These are phyloP conservation scores for Aspergillus japonicus DNA, from an alignment of 2,329 filamentous ascomycete genomes.

Conservation along the genomic window DNA sequence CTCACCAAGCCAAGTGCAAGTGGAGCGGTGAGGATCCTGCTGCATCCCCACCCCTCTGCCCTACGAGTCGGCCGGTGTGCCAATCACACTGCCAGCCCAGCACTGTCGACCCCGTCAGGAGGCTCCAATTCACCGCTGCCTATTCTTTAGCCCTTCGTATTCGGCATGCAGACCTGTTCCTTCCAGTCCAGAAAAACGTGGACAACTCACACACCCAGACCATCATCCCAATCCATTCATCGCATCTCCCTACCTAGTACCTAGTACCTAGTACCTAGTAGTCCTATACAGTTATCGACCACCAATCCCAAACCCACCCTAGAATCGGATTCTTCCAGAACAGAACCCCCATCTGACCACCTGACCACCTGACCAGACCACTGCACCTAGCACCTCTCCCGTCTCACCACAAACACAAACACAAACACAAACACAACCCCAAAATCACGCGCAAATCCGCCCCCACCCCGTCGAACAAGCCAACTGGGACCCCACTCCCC, in stretches of 20 bases:
- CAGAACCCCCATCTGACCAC: too few species aligned
- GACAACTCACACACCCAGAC: not conserved
- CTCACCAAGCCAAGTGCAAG: not conserved
- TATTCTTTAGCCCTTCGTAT: constrained; percentile 7
- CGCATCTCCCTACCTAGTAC: too few species aligned
- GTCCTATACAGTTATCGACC: too few species aligned
- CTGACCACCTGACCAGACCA: too few species aligned
- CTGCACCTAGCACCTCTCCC: too few species aligned
- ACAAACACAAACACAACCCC: too few species aligned
- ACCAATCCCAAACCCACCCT: too few species aligned
- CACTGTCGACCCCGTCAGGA: not conserved
- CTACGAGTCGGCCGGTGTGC: constrained; percentile 6
- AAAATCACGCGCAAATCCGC: not conserved
- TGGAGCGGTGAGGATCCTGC: constrained; percentile 15
- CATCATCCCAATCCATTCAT: too few species aligned
- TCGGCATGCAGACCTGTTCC: too few species aligned
- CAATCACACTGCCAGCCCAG: not conserved
- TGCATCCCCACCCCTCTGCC: constrained; percentile 13
- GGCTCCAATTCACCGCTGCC: constrained; percentile 24
- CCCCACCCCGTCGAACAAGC: not conserved
- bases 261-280: too few species aligned
- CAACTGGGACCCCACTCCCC: not conserved
- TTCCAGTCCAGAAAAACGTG: not conserved
- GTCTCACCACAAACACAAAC: too few species aligned
- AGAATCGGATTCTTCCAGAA: too few species aligned